Evolutionary conservation across 2,329 filamentous ascomycete genomes (phyloP), one percentile per base, ranked within the genome.

Genomic region (Penicillium sp.): DNA sequence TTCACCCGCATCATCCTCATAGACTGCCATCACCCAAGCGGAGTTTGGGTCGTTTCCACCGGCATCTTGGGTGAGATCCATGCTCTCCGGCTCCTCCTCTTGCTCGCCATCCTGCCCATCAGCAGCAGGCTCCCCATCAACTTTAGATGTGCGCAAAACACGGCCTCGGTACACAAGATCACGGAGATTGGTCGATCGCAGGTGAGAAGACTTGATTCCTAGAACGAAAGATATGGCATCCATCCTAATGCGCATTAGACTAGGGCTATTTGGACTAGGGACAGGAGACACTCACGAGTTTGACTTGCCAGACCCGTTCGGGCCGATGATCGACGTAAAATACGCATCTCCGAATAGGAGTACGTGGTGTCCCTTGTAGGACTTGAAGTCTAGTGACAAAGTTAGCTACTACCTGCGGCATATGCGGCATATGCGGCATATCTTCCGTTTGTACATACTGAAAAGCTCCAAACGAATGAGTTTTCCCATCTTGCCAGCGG

Each of bases 1-100:
- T 68, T 96, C 90, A 44, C 91, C 93, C 2, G 91, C 91, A 71
- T 99, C 94, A 69, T 99, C 94, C 72, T 97, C 92, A 74, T 97
- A 99, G 16, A 99, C 93, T 30, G 94, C 94, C 91, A 97, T 97
- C 14, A 99, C 95, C 93, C 93, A 99, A 3, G 94, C 95, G 3
- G 88, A 94, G 73, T 92, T 94, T 0, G 94, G 94, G 67, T 99
- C 93, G 61, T 86, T 84, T 53, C 82, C 72, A 40, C 84, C 86
- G 6, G 63, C 53, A 44, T 74, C 73, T n/a, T 85, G 87, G 53
- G 85, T 82, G 50, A 84, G 82, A 65, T 88, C 84, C 31, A 82
- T 81, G 37, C 58, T 50, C 12, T 83, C 64, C 74, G 77, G 68
- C 35, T 84, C 87, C 36, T 84, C 87, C 52, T 86, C 82, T 52